A percentile compares a stretch with the other conserved stretches of the same genome.
Evolutionary conservation across 768 basidiomycete species (phyloP).

Genomic region (Tremella mesenterica): DNA sequence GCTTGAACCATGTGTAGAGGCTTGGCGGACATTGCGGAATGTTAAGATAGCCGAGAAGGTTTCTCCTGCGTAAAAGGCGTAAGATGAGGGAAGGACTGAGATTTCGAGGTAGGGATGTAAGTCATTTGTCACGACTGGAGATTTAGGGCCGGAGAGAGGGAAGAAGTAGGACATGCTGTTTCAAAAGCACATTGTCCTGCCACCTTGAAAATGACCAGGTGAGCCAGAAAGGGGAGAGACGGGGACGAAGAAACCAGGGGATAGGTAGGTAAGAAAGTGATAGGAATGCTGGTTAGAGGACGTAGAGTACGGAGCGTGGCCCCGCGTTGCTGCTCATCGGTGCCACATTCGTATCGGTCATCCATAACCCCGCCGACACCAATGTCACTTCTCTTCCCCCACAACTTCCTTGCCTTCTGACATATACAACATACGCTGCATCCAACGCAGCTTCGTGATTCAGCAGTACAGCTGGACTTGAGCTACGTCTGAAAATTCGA

Average conservation of each 20-base stretch:
- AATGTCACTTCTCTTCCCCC: too few species aligned
- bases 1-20: not conserved
- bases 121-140: conserved; percentile 2
- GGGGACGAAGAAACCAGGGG: too few species aligned
- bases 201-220: too few species aligned
- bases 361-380: too few species aligned
- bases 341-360: too few species aligned
- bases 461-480: too few species aligned
- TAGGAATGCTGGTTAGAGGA: not conserved
- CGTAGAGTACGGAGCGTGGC: not conserved
- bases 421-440: too few species aligned
- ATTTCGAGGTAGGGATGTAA: conserved; percentile 41
- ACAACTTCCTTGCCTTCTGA: too few species aligned
- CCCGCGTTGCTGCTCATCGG: not conserved
- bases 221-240: too few species aligned
- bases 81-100: conserved; percentile 58
- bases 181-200: not conserved
- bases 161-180: conserved; percentile 30
- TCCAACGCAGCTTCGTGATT: too few species aligned
- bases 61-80: conserved; percentile 90
- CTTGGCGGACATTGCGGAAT: conserved; percentile 64
- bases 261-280: too few species aligned
- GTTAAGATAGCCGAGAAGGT: conserved; percentile 72
- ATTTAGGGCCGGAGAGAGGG: conserved; percentile 3
- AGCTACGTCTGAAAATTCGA: too few species aligned